Percentiles rank a stretch among this genome's conserved stretches.
phyloP scores from a whole-genome alignment of 2,329 filamentous ascomycete species.

The Fusarium begoniae region DNA sequence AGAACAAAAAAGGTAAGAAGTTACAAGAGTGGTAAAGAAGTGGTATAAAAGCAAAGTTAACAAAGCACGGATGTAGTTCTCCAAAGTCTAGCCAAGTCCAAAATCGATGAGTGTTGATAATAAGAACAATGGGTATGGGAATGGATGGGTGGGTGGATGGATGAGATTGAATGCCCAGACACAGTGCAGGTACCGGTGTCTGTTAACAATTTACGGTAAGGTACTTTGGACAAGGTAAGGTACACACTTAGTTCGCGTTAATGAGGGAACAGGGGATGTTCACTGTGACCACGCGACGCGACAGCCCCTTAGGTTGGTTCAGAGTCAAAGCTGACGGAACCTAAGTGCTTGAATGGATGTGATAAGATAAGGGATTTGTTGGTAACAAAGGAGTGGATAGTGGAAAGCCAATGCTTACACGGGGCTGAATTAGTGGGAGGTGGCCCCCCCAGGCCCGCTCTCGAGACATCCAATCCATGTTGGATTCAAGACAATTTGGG shows the following conservation, averaged over 20 bases:
- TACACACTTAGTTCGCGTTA: constrained; percentile 34
- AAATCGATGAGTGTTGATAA: constrained; percentile 7
- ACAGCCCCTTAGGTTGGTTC: constrained; percentile 6
- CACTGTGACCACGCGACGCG: constrained; percentile 28
- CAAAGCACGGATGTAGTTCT: neutral
- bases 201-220: constrained; percentile 11
- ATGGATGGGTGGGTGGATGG: neutral
- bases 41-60: neutral
- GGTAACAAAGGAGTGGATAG: neutral
- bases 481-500: neutral
- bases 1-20: constrained; percentile 15
- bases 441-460: constrained; percentile 5
- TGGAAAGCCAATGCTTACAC: neutral
- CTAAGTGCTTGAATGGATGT: neutral
- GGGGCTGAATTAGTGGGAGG: neutral
- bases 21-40: constrained; percentile 12
- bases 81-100: neutral
- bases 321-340: neutral
- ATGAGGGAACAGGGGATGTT: constrained; percentile 18
- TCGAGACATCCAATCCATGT: neutral
- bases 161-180: constrained; percentile 11
- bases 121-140: constrained; percentile 18
- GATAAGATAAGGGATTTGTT: constrained; percentile 33
- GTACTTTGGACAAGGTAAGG: constrained; percentile 16
- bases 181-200: constrained; percentile 30